Percentiles rank a stretch among this genome's conserved stretches.
phyloP scores from a whole-genome alignment of 2,329 filamentous ascomycete genomes.

The Scopulariopsis brevicaulis region DNA sequence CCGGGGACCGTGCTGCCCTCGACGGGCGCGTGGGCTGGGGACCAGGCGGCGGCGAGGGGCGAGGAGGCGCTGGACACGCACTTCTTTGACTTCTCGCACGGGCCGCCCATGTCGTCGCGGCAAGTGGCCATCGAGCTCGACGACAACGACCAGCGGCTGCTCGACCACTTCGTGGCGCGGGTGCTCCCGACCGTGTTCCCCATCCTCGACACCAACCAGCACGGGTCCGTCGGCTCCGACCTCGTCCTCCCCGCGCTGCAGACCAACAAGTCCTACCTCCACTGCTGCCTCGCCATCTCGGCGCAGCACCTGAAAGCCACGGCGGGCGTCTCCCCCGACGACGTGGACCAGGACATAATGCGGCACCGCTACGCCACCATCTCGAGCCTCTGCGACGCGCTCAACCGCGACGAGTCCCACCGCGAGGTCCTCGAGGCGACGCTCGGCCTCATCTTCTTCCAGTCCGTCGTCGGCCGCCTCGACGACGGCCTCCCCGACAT shows the following conservation, averaged over 20 bases:
- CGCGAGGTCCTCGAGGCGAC: slow-evolving; percentile 85
- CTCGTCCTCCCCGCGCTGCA: slow-evolving; percentile 81
- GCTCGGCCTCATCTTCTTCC: slow-evolving; percentile 91
- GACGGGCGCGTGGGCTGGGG: slow-evolving; percentile 56
- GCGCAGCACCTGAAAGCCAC: slow-evolving; percentile 86
- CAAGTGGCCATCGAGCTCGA: slow-evolving; percentile 73
- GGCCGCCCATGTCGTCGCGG: slow-evolving; percentile 47
- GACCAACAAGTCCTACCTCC: slow-evolving; percentile 84
- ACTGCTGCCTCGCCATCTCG: slow-evolving; percentile 89
- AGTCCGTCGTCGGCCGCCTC: slow-evolving; percentile 78
- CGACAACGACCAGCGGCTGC: slow-evolving; percentile 73
- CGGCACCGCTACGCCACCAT: slow-evolving; percentile 85
- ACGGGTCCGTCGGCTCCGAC: slow-evolving; percentile 68
- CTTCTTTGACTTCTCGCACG: slow-evolving; percentile 67
- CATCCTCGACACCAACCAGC: slow-evolving; percentile 80
- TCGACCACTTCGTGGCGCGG: slow-evolving; percentile 84
- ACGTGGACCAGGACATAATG: slow-evolving; percentile 84
- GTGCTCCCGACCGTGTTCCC: slow-evolving; percentile 87
- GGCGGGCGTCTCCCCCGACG: slow-evolving; percentile 39
- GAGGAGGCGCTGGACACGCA: slow-evolving; percentile 24
- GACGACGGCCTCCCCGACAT: slow-evolving; percentile 84
- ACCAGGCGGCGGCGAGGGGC: slow-evolving; percentile 39
- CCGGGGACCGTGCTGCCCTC: slow-evolving; percentile 55
- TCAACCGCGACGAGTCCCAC: slow-evolving; percentile 72
- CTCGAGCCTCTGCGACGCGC: slow-evolving; percentile 69